Percentiles rank a stretch among this genome's conserved stretches.
Conservation (phyloP, 805 yeast species). For the Spathaspora sp. region DNA sequence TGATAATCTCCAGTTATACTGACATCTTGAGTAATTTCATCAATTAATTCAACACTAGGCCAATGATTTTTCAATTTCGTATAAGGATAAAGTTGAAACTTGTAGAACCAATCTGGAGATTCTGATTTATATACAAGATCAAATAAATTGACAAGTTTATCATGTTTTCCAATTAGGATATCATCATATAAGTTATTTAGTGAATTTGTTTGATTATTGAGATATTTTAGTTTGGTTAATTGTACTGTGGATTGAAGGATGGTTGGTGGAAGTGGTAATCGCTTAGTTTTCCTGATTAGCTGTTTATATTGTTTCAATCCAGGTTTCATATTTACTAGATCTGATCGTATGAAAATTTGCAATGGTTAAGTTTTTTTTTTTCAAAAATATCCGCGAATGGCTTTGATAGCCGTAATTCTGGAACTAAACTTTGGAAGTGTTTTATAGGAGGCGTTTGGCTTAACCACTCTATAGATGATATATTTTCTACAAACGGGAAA, state of each 20-base stretch:
- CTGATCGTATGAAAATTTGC: not conserved
- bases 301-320: constrained; percentile 4
- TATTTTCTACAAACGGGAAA: no score
- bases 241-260: not conserved
- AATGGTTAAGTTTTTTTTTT: no score
- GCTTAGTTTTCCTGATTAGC: constrained; percentile 1
- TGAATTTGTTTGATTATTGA: not conserved
- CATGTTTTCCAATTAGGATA: constrained; percentile 25
- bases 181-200: constrained; percentile 16
- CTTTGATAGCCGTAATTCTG: no score
- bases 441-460: no score
- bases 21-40: constrained; percentile 12
- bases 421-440: no score
- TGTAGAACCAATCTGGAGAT: constrained; percentile 15
- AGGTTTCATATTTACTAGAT: not conserved
- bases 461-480: no score
- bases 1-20: not conserved
- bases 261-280: constrained; percentile 4
- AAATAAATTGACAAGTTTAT: constrained; percentile 17
- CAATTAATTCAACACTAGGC: constrained; percentile 34
- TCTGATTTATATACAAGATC: constrained; percentile 23
- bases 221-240: not conserved
- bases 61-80: constrained; percentile 19
- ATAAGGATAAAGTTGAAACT: constrained; percentile 18
- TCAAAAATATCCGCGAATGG: no score